Conservation (phyloP, 2,329 filamentous ascomycete genomes). For the Aureobasidium sp. region DNA sequence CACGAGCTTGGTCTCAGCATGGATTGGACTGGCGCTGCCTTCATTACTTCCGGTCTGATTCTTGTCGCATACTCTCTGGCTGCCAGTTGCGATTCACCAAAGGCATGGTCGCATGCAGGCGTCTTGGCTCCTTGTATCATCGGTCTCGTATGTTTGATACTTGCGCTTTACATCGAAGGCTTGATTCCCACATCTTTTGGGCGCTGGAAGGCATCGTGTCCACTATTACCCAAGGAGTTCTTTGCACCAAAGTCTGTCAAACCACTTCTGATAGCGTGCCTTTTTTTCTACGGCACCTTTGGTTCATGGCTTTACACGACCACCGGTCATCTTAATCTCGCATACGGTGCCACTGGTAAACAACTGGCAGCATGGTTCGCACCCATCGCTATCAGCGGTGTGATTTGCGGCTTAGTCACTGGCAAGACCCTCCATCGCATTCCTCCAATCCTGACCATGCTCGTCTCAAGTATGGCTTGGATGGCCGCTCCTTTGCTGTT, state of each 20-base stretch:
- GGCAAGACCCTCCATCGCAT: slow-evolving; percentile 35
- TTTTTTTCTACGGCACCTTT: slow-evolving; percentile 42
- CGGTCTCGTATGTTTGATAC: slow-evolving; percentile 30
- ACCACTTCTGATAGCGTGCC: slow-evolving; percentile 35
- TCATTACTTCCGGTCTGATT: slow-evolving; percentile 39
- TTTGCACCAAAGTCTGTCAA: slow-evolving; percentile 35
- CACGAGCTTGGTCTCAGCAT: slow-evolving; percentile 36
- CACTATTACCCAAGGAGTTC: slow-evolving; percentile 39
- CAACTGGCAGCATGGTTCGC: slow-evolving; percentile 38
- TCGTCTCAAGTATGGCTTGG: slow-evolving; percentile 38
- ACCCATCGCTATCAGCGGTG: slow-evolving; percentile 37
- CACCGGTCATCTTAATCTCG: slow-evolving; percentile 14
- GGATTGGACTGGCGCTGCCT: slow-evolving; percentile 39
- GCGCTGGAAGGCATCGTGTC: slow-evolving; percentile 35
- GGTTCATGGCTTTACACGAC: slow-evolving; percentile 38
- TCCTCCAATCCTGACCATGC: slow-evolving; percentile 32
- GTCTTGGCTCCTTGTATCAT: slow-evolving; percentile 34
- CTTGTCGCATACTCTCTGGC: slow-evolving; percentile 38
- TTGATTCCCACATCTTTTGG: slow-evolving; percentile 29
- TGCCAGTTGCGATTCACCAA: slow-evolving; percentile 33
- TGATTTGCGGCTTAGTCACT: slow-evolving; percentile 35
- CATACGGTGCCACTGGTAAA: slow-evolving; percentile 29
- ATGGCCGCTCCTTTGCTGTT: slow-evolving; percentile 38
- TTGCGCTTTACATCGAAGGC: slow-evolving; percentile 37
- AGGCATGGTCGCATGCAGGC: slow-evolving; percentile 31